A percentile compares a stretch with the other conserved stretches of the same genome.
phyloP scores from a whole-genome alignment of 2,329 filamentous ascomycete genomes.

The Colletotrichum incanum region DNA sequence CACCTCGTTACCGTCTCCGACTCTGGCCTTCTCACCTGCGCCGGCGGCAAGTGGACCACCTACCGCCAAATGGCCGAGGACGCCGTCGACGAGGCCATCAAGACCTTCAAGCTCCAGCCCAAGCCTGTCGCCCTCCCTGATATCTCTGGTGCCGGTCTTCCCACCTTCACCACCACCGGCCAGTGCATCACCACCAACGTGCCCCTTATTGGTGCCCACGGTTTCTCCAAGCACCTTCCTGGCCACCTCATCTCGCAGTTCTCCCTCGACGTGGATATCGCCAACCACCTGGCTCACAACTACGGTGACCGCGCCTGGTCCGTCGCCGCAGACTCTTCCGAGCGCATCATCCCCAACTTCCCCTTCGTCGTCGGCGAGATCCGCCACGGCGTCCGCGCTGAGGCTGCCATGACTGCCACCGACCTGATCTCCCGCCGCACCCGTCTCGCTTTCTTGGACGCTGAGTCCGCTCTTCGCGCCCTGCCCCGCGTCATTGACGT shows the following conservation, averaged over 20 bases:
- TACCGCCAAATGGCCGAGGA: slow-evolving; percentile 93
- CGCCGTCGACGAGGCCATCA: slow-evolving; percentile 84
- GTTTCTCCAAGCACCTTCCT: slow-evolving; percentile 63
- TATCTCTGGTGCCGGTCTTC: slow-evolving; percentile 74
- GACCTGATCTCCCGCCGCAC: slow-evolving; percentile 81
- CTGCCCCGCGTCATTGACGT: slow-evolving; percentile 80
- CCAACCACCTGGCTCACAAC: slow-evolving; percentile 58
- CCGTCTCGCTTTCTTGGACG: slow-evolving; percentile 82
- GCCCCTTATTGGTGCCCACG: slow-evolving; percentile 83
- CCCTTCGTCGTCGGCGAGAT: slow-evolving; percentile 84
- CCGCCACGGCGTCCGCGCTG: slow-evolving; percentile 79
- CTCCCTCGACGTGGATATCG: slow-evolving; percentile 57
- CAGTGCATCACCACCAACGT: slow-evolving; percentile 82
- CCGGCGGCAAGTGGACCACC: slow-evolving; percentile 90
- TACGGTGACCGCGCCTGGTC: slow-evolving; percentile 77
- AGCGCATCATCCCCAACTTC: slow-evolving; percentile 76
- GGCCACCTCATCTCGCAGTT: slow-evolving; percentile 54
- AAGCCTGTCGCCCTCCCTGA: slow-evolving; percentile 69
- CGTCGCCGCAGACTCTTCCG: slow-evolving; percentile 67
- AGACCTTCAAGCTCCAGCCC: slow-evolving; percentile 73
- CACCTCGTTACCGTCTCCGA: slow-evolving; percentile 83
- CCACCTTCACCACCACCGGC: slow-evolving; percentile 71
- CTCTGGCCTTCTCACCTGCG: slow-evolving; percentile 84
- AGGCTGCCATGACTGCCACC: slow-evolving; percentile 80
- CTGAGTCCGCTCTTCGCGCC: slow-evolving; percentile 78